Percentiles rank a stretch among this genome's conserved stretches.
Evolutionary conservation across 108 stramenopile genomes (phyloP).

Genomic region (Cyclotella baltica): DNA sequence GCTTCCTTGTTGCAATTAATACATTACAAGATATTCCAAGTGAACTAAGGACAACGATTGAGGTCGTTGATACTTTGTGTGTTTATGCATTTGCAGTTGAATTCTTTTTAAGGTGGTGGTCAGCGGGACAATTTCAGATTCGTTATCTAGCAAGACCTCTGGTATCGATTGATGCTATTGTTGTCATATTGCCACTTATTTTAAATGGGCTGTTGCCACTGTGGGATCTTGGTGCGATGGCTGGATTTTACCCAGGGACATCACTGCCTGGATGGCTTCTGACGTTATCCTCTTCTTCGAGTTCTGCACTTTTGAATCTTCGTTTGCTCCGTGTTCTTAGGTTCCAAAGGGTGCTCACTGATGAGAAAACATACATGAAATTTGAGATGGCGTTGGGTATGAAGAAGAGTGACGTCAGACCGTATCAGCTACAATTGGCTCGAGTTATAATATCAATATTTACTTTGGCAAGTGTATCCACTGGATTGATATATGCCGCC

Average conservation of each 20-base stretch:
- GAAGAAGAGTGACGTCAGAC: constrained; percentile 53
- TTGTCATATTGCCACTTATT: constrained; percentile 47
- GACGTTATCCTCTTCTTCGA: constrained; percentile 31
- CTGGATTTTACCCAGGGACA: constrained; percentile 40
- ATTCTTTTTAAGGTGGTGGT: constrained; percentile 72
- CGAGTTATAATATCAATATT: constrained; percentile 73
- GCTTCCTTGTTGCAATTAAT: constrained; percentile 57
- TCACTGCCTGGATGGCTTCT: constrained; percentile 52
- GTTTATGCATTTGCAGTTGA: constrained; percentile 62
- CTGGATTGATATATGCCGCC: constrained; percentile 82
- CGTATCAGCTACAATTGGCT: constrained; percentile 81
- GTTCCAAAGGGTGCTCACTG: constrained; percentile 71
- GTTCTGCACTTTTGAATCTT: constrained; percentile 68
- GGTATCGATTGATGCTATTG: constrained; percentile 59
- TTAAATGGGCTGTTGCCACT: constrained; percentile 46
- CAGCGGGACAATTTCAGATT: constrained; percentile 50
- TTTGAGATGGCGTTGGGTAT: constrained; percentile 71
- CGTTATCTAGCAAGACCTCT: constrained; percentile 64
- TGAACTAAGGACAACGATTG: constrained; percentile 22
- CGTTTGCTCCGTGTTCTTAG: constrained; percentile 74
- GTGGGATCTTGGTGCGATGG: constrained; percentile 41
- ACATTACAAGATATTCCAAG: constrained; percentile 50
- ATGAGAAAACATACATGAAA: constrained; percentile 67
- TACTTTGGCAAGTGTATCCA: constrained; percentile 73
- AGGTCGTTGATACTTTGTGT: constrained; percentile 37